Base-by-base conservation (phyloP, 805 yeast genomes). In the Yarrowia sp. region DNA sequence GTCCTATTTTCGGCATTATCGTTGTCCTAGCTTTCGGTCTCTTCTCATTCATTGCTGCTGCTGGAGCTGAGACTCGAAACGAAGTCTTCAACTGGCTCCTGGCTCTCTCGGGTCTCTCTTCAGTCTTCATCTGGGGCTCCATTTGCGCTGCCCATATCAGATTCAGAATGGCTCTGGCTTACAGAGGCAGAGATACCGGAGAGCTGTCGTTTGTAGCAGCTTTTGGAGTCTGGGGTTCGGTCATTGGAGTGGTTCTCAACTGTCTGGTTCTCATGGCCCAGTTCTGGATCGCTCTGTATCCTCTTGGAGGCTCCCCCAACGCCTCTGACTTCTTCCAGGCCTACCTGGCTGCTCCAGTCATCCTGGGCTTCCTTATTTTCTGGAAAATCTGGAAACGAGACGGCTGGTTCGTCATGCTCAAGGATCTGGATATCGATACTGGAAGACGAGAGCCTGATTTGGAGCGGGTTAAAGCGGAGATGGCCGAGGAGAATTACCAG, bases 221-320 rank as follows among this genome's bases (percentile, higher is more conserved):
- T 68, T 76, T 80, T 60, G 92, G 92, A 71, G 73, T 83, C 32
- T 74, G 71, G 68, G 90, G 90, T 61, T 84, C 91, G 0, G 74
- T 71, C 66, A 83, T 80, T 74, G 90, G 90, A 65, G 71, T 81
- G 66, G 66, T 76, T 31, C 76, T 91, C 72, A 86, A 86, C 73
- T 42, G 81, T 36, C 74, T 87, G 65, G 86, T 90, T 67, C 78
- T 91, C 66, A 77, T 83, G 65, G 90, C 92, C 35, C 92, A 89
- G 77, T 89, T 90, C 80, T 90, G 93, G 90, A 81, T 87, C 66
- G 92, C 95, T 7, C 77, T 88, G 45, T 89, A 80, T 81, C 96
- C 88, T 88, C 33, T 74, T 84, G 50, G 86, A 77, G 79, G 90
- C 89, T 68, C 70, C 1, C 79, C 81, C 8, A 67, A 72, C 57